Evolutionary conservation across 2,329 filamentous ascomycete species (phyloP).

Genomic region (Sporothrix pallida): DNA sequence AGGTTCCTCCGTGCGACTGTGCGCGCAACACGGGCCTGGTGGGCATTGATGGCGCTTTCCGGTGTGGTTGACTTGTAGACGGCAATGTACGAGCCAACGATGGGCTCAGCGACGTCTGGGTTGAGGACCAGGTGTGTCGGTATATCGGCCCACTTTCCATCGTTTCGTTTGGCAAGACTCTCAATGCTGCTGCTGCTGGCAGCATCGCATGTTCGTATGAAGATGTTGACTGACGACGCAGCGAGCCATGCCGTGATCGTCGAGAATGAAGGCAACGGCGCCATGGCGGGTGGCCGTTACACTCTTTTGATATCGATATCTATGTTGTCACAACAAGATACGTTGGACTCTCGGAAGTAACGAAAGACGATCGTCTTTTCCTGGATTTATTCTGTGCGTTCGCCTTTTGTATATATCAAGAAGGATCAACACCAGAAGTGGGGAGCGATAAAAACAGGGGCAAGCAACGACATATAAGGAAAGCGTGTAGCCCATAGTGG

Average conservation of each 20-base stretch:
- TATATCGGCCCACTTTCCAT: not conserved
- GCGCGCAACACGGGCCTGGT: slow-evolving; percentile 55
- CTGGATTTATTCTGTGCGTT: too few species aligned
- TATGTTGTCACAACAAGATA: not conserved
- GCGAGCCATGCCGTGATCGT: not conserved
- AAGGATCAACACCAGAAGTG: not conserved
- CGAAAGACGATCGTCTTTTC: too few species aligned
- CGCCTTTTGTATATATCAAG: not conserved
- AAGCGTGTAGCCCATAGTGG: not conserved
- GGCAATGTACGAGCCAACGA: slow-evolving; percentile 67
- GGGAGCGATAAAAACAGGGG: not conserved
- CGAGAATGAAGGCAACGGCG: not conserved
- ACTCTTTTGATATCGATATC: not conserved
- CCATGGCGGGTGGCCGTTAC: not conserved
- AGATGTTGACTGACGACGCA: not conserved
- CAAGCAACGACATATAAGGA: not conserved
- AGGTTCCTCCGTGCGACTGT: slow-evolving; percentile 60
- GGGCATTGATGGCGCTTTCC: slow-evolving; percentile 54
- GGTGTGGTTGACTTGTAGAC: slow-evolving; percentile 64
- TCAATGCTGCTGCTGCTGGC: not conserved
- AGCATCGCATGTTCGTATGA: not conserved
- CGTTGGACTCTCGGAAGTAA: too few species aligned
- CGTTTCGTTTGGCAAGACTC: not conserved
- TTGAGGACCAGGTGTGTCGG: slow-evolving; percentile 47
- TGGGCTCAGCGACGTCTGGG: slow-evolving; percentile 53